phyloP scores from a whole-genome alignment of 1,284 basidiomycete species.

The Malassezia cuniculi region DNA sequence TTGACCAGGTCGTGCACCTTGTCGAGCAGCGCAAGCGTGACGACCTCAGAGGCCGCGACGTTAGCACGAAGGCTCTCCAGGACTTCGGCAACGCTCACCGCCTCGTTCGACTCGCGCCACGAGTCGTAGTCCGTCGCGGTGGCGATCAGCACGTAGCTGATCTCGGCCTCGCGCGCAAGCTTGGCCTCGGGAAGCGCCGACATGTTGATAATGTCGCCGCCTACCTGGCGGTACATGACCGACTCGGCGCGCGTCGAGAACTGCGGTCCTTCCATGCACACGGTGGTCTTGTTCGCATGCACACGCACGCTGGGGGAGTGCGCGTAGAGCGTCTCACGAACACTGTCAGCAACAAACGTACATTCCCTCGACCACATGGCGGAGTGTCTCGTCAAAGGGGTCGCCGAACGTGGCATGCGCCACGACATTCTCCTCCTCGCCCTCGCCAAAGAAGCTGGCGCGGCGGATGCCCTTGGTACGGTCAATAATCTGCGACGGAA shows the following conservation, averaged over 20 bases:
- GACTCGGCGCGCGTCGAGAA: slow-evolving; percentile 88
- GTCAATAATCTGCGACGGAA: slow-evolving; percentile 89
- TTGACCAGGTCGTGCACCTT: slow-evolving; percentile 52
- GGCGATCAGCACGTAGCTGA: slow-evolving; percentile 49
- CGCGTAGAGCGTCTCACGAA: slow-evolving; percentile 16
- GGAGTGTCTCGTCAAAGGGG: slow-evolving; percentile 35
- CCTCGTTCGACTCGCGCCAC: slow-evolving; percentile 57
- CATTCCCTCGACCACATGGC: slow-evolving; percentile 27
- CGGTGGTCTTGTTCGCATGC: slow-evolving; percentile 68
- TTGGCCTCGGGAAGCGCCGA: slow-evolving; percentile 90
- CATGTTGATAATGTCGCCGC: slow-evolving; percentile 57
- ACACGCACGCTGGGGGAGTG: slow-evolving; percentile 22
- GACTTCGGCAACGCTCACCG: slow-evolving; percentile 78
- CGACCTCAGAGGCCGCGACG: slow-evolving; percentile 62
- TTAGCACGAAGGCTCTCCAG: slow-evolving; percentile 75
- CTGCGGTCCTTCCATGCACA: slow-evolving; percentile 95
- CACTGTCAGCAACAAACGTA: slow-evolving; percentile 12
- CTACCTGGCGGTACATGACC: slow-evolving; percentile 81
- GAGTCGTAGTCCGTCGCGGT: slow-evolving; percentile 45
- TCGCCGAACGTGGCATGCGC: slow-evolving; percentile 91
- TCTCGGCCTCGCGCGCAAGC: slow-evolving; percentile 82
- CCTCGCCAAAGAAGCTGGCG: slow-evolving; percentile 70
- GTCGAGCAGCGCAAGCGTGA: slow-evolving; percentile 61
- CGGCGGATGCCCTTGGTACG: slow-evolving; percentile 82
- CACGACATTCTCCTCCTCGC: slow-evolving; percentile 56